Base-by-base conservation (phyloP, 2,329 filamentous ascomycete species). In the Neopestalotiopsis rosae region DNA sequence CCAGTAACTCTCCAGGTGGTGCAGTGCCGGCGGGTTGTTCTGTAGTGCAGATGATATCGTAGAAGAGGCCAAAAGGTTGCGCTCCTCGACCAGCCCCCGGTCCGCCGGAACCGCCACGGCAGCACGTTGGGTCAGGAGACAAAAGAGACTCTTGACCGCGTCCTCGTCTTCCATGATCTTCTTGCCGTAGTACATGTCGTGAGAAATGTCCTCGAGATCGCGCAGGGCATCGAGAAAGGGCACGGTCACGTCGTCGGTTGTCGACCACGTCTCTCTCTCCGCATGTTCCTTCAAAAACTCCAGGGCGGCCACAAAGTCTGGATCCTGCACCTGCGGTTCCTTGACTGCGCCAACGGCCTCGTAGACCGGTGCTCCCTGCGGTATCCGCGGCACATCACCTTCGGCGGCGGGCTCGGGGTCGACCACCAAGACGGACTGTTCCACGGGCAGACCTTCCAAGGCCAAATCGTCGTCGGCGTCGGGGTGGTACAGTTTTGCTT, bases 171-270 rank as follows among this genome's bases (percentile, higher is more conserved):
- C 86, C 28, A 86, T 83, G 69, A 92, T 85, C 76, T 90, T 88
- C 20, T 90, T 81, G 10, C 90, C 90, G 77, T 91, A 92, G 81
- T 91, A 92, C 71, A 92, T 88, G 77, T 92, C 90, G 77, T 92
- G 90, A 0, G 90, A 87, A 34, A 91, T 80, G 6, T 92, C 90
- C 70, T 87, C 83, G n/a, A 92, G 84, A 42, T 83, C 83, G 42
- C 87, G 84, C 7, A 92, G 82, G 0, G 87, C 87, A 12, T 80
- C 80, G 56, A 87, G 84, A 14, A 89, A 80, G 76, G 77, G 20
- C 72, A 72, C 10, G 70, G 69, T 24, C 75, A 70, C 24, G 5
- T 66, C 65, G n/a, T 71, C 73, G 62, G 70, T 76, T 71, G 64
- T 71, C 68, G 56, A 28, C 24, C 24, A 28, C 3, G 24, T 28